Percentiles rank a stretch among this genome's conserved stretches.
These are phyloP conservation scores for Aspergillus bombycis DNA, from an alignment of 2,329 filamentous ascomycete species.

Conservation along the genomic window DNA sequence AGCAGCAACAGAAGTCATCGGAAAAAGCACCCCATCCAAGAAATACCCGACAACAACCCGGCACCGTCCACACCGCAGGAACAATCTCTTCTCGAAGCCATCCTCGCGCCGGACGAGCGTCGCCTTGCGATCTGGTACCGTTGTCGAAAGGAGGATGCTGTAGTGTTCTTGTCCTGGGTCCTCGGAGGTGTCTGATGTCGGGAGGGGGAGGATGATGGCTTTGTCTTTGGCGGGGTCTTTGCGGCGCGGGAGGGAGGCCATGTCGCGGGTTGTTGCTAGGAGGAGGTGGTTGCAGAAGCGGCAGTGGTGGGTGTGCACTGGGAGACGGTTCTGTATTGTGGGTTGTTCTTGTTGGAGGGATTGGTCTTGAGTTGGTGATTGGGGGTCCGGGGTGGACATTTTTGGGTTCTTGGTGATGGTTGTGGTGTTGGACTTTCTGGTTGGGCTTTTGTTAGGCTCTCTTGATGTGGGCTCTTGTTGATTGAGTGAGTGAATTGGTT, in stretches of 20 bases:
- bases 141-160: conserved; percentile 57
- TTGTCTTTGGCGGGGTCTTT: conserved; percentile 53
- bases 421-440: not conserved
- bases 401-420: not conserved
- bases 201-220: conserved; percentile 62
- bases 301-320: conserved; percentile 62
- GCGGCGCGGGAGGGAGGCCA: conserved; percentile 58
- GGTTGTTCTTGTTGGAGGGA: conserved; percentile 7
- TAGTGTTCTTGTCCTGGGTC: conserved; percentile 35
- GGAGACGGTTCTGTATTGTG: conserved; percentile 19
- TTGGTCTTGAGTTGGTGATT: not conserved
- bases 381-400: conserved; percentile 3
- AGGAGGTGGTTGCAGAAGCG: conserved; percentile 66
- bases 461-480: not conserved
- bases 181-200: conserved; percentile 25
- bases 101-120: conserved; percentile 60
- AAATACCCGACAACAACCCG: conserved; percentile 65
- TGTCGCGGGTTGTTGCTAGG: conserved; percentile 60
- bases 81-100: conserved; percentile 68
- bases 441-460: not conserved
- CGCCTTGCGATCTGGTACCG: conserved; percentile 51
- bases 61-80: conserved; percentile 64
- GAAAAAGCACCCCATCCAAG: conserved; percentile 57
- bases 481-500: not conserved
- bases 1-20: conserved; percentile 10